Evolutionary conservation across 257 asterid species (phyloP), one percentile per base, ranked within the genome.

Genomic region (Capsicum chinense): DNA sequence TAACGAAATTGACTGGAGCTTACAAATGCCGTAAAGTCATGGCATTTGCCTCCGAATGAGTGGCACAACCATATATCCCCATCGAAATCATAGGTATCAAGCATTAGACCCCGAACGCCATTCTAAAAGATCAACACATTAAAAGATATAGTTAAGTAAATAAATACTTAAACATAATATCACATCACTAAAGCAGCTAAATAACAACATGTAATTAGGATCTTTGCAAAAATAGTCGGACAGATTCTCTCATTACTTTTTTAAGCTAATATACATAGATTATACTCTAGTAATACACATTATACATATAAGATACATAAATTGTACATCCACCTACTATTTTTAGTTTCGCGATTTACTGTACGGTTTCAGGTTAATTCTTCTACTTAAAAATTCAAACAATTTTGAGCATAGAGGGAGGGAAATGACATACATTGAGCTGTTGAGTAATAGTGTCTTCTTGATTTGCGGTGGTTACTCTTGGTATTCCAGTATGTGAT

Each of bases 41-140:
- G 86, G 86, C 99, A 95, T 57, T 92, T 2, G 86, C 98, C 97
- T 19, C 93, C 91, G 26, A 88, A 95, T 7, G 99, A 95, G 88
- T 95, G 99, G 89, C 99, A 95, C 83, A 95, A 9, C 98, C 99
- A 95, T 17, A 95, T 84, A 85, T 86, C 95, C 21, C 90, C 97
- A 57, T 93, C 79, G 37, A 90, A 95, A 87, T 94, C 97, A 60
- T 95, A 95, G 1, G 93, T 91, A 79, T 95, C 99, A 6, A 95
- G 95, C 99, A 94, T 95, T 52, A 95, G 84, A 3, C 91, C 99
- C 15, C 98, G 98, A 83, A 95, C 98, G 5, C 99, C 99, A 71
- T 94, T 88, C 99, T 95, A 7, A 33, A 6, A 59, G 5, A n/a
- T 59, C 19, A 48, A 52, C 47, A 37, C 5, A 17, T 35, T 16